These are phyloP conservation scores for Ophiosphaerella narmari DNA, from an alignment of 2,329 filamentous ascomycete species.

Conservation along the genomic window DNA sequence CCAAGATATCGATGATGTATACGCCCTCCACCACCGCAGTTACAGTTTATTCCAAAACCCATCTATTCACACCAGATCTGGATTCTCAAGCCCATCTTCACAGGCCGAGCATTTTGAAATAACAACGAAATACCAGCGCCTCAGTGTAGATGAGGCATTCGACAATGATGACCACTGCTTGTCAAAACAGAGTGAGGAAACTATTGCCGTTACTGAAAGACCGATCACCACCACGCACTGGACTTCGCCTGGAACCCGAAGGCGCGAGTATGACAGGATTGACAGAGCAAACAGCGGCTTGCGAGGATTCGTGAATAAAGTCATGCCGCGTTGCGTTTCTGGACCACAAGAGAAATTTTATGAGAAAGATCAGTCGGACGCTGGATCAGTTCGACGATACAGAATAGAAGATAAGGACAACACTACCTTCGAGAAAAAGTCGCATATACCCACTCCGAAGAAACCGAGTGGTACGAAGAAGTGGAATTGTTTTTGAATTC, in stretches of 20 bases:
- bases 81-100: constrained; percentile 28
- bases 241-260: constrained; percentile 43
- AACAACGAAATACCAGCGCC: constrained; percentile 15
- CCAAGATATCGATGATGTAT: constrained; percentile 46
- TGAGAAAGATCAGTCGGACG: constrained; percentile 42
- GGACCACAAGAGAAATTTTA: constrained; percentile 42
- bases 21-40: constrained; percentile 47
- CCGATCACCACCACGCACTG: constrained; percentile 43
- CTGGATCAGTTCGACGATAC: constrained; percentile 45
- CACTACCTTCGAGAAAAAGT: constrained; percentile 28
- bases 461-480: constrained; percentile 21
- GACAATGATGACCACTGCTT: constrained; percentile 12
- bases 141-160: constrained; percentile 22
- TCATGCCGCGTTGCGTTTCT: constrained; percentile 42
- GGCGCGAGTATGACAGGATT: constrained; percentile 44
- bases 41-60: constrained; percentile 42
- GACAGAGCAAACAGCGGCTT: constrained; percentile 45
- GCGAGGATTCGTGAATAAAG: constrained; percentile 35
- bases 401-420: constrained; percentile 38
- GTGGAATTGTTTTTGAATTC: constrained; percentile 34
- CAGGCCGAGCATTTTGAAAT: constrained; percentile 14
- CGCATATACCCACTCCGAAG: constrained; percentile 15
- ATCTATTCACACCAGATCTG: constrained; percentile 30
- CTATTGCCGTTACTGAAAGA: constrained; percentile 7
- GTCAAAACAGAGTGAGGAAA: constrained; percentile 24